Percentiles rank a stretch among this genome's conserved stretches.
phyloP scores from a whole-genome alignment of 805 yeast species.

The Jamesozyma gamospora region DNA sequence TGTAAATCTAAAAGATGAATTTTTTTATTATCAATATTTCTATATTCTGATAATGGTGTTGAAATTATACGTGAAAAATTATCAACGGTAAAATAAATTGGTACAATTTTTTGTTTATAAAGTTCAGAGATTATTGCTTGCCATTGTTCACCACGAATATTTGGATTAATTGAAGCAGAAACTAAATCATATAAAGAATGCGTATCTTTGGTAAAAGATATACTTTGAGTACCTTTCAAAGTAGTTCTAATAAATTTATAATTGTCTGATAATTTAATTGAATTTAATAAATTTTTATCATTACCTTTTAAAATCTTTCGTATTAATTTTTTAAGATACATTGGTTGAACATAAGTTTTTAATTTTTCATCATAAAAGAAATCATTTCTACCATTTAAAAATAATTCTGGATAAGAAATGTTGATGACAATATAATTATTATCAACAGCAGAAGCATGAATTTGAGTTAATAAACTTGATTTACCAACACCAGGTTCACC shows the following conservation, averaged over 20 bases:
- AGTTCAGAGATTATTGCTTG: constrained; percentile 48
- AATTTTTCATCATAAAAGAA: constrained; percentile 44
- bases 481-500: constrained; percentile 79
- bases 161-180: constrained; percentile 29
- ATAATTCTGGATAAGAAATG: constrained; percentile 47
- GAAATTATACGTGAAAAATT: constrained; percentile 57
- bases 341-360: constrained; percentile 61
- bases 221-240: constrained; percentile 21
- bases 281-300: constrained; percentile 28
- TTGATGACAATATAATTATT: constrained; percentile 57
- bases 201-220: constrained; percentile 21
- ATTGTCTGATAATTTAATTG: constrained; percentile 29
- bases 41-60: constrained; percentile 48
- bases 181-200: constrained; percentile 37
- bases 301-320: constrained; percentile 43
- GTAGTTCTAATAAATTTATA: constrained; percentile 28
- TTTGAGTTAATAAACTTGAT: constrained; percentile 58
- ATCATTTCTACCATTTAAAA: constrained; percentile 67
- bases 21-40: constrained; percentile 42
- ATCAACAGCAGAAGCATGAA: constrained; percentile 24
- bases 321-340: constrained; percentile 55
- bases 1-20: constrained; percentile 57
- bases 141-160: constrained; percentile 37
- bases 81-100: constrained; percentile 64
- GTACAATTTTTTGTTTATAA: constrained; percentile 37